Conservation (phyloP, 2,329 filamentous ascomycete species). For the Phoma sp. region DNA sequence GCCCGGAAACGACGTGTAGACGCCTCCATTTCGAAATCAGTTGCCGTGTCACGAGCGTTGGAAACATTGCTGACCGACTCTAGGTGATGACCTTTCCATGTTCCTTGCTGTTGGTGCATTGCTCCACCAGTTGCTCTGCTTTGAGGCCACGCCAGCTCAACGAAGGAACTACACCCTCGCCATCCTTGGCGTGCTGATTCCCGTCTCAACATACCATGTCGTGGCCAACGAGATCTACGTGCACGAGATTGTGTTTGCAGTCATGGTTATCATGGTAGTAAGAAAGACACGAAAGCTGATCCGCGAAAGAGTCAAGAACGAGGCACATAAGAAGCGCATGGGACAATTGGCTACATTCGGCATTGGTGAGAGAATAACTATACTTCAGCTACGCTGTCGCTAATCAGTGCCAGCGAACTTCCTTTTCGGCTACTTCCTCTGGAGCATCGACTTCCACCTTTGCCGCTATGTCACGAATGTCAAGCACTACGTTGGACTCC, state of each 20-base stretch:
- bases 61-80: neutral
- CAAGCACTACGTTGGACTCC: constrained; percentile 59
- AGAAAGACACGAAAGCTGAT: constrained; percentile 39
- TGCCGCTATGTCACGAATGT: constrained; percentile 59
- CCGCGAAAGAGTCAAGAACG: constrained; percentile 32
- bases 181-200: constrained; percentile 41
- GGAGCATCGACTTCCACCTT: constrained; percentile 64
- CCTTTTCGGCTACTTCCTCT: constrained; percentile 61
- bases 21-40: too few relatives aligned
- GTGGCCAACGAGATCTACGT: constrained; percentile 50
- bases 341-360: constrained; percentile 39
- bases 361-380: constrained; percentile 26
- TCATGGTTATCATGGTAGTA: constrained; percentile 52
- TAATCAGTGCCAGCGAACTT: constrained; percentile 45
- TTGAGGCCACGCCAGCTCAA: constrained; percentile 39
- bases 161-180: constrained; percentile 33
- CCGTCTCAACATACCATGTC: constrained; percentile 47
- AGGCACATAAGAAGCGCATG: constrained; percentile 31
- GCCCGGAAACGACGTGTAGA: too few relatives aligned
- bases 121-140: constrained; percentile 59
- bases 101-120: constrained; percentile 61
- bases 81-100: constrained; percentile 67
- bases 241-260: constrained; percentile 50
- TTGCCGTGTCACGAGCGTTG: too few relatives aligned
- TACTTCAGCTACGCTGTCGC: neutral